Percentiles rank a stretch among this genome's conserved stretches.
Evolutionary conservation across 164 flowering plant species (phyloP).

Genomic region (Tinospora cordifolia): DNA sequence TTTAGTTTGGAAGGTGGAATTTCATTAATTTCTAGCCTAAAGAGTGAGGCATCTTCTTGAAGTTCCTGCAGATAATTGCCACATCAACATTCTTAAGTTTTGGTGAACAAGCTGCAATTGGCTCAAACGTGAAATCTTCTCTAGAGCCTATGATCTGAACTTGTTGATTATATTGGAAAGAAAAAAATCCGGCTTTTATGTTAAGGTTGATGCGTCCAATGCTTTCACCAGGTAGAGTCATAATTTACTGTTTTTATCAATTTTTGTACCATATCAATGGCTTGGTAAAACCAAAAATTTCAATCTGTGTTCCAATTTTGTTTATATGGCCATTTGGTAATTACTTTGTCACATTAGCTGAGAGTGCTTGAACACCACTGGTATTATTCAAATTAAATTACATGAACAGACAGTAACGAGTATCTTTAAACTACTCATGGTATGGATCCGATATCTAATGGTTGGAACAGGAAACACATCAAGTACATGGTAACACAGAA

Average conservation of each 20-base stretch:
- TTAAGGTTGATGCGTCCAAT: neutral
- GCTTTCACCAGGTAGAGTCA: neutral
- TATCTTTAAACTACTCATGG: neutral
- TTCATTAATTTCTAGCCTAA: neutral
- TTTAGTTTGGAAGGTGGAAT: constrained; percentile 15
- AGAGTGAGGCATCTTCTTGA: neutral
- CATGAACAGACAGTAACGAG: neutral
- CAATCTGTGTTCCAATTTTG: neutral
- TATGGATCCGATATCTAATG: neutral
- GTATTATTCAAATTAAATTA: neutral
- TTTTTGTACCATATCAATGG: neutral
- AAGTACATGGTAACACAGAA: too few species aligned
- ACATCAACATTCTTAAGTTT: neutral
- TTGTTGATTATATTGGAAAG: neutral
- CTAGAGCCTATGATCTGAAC: neutral
- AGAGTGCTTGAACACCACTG: neutral
- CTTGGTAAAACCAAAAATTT: neutral
- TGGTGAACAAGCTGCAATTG: neutral
- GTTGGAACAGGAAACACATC: neutral
- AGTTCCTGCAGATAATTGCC: neutral
- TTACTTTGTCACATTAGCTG: neutral
- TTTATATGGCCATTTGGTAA: neutral
- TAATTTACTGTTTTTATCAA: neutral
- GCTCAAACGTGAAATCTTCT: neutral
- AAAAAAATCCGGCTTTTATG: neutral